Evolutionary conservation across 2,329 filamentous ascomycete species (phyloP), one percentile per base, ranked within the genome.

Genomic region (Penicillium concentricum): DNA sequence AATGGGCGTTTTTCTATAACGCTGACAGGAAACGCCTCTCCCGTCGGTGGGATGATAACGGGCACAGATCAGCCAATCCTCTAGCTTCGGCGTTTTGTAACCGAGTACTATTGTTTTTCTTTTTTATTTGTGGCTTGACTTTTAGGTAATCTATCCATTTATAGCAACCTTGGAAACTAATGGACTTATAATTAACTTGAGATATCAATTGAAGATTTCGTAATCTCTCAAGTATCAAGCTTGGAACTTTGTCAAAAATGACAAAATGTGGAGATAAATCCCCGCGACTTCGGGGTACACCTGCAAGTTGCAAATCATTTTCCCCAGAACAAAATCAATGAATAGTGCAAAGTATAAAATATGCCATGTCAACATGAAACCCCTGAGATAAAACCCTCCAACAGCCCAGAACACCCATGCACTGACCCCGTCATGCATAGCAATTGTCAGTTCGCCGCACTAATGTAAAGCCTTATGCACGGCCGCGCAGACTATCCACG

Each of bases 361-460:
- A 35, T 35, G 15, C 15, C 22, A 50, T 24, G n/a, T 30, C 28
- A 47, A 54, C 30, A 16, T 44, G 45, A 42, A 55, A 56, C 57
- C 63, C 63, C 63, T 63, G 58, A 59, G 52, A 56, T 47, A 44
- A 42, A 42, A 48, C n/a, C 34, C 28, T 26, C 10, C 32, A 47
- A 41, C 45, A 47, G 43, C 30, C 16, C 39, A 51, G 38, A 34
- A 59, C 4, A 39, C 53, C 53, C 30, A 48, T 50, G 51, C 48
- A 48, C 42, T 34, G 51, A 61, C 47, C 56, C 54, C 60, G 35
- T 54, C 58, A 48, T 59, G 63, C 57, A 59, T 56, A 59, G 59
- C 37, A 53, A 63, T 59, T 61, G 61, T 65, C 60, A 61, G 45
- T 63, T 64, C 61, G 60, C 61, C 60, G 64, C 61, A 62, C 62